Evolutionary conservation across 2,329 filamentous ascomycete genomes (phyloP).

Genomic region (Claviceps monticola): DNA sequence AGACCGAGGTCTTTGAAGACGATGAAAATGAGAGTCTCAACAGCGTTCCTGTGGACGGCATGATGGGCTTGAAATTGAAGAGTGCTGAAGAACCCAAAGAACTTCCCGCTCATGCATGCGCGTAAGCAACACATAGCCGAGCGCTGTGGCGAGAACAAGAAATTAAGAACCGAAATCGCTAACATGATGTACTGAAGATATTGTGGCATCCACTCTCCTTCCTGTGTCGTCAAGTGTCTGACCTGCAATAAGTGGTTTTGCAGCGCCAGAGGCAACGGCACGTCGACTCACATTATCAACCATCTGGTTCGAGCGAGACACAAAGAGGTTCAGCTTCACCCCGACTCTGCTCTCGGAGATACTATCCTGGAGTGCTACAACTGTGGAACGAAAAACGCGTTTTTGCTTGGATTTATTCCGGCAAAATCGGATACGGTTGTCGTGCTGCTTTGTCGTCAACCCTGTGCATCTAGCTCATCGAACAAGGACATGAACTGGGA

Average conservation of each 20-base stretch:
- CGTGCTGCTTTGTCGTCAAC: constrained; percentile 88
- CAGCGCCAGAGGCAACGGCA: constrained; percentile 90
- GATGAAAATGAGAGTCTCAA: constrained; percentile 66
- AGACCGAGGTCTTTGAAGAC: constrained; percentile 69
- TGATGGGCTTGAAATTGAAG: constrained; percentile 48
- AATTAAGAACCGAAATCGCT: neutral
- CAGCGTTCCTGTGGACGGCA: constrained; percentile 66
- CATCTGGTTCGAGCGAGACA: constrained; percentile 93
- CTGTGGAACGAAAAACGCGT: constrained; percentile 98
- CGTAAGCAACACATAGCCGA: constrained; percentile 40
- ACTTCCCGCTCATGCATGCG: constrained; percentile 87
- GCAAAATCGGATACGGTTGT: constrained; percentile 98
- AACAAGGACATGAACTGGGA: constrained; percentile 99
- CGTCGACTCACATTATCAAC: constrained; percentile 95
- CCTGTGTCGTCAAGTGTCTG: constrained; percentile 91
- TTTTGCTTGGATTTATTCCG: constrained; percentile 92
- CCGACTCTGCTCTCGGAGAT: constrained; percentile 82
- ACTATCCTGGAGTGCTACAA: constrained; percentile 98
- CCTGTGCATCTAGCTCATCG: constrained; percentile 85
- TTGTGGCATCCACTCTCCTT: constrained; percentile 92
- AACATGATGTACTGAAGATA: constrained; percentile 41
- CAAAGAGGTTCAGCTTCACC: constrained; percentile 96
- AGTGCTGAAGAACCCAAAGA: constrained; percentile 69
- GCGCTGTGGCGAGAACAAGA: neutral
- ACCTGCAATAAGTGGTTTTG: constrained; percentile 98